A percentile compares a stretch with the other conserved stretches of the same genome.
Evolutionary conservation across 176 grass and related monocot genomes (phyloP).

Genomic region (Rhipidocladum racemiflorum): DNA sequence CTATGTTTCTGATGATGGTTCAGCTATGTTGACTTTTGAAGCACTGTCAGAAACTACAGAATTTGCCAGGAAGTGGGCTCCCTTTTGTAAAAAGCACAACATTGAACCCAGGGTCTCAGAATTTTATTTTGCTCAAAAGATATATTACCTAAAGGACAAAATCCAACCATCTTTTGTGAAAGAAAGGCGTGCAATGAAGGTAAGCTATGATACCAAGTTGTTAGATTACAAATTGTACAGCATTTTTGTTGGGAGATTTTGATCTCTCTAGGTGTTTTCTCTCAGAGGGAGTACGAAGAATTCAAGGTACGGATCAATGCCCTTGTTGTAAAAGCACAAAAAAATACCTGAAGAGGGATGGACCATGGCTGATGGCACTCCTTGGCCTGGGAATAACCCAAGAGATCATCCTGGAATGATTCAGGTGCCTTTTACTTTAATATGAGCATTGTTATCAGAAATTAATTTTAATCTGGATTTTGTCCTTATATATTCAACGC

Average conservation of each 20-base stretch:
- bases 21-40: conserved; percentile 94
- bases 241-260: background rate
- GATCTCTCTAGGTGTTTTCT: conserved; percentile 15
- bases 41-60: conserved; percentile 79
- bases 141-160: conserved; percentile 94
- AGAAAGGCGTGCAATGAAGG: conserved; percentile 94
- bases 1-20: conserved; percentile 97
- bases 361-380: conserved; percentile 92
- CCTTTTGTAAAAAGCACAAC: conserved; percentile 84
- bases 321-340: conserved; percentile 92
- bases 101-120: conserved; percentile 93
- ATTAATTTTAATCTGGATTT: conserved; percentile 4
- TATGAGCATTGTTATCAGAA: background rate
- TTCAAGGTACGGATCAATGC: conserved; percentile 93
- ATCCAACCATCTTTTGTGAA: conserved; percentile 92
- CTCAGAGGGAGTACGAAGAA: conserved; percentile 90
- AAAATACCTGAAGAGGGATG: conserved; percentile 89
- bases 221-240: conserved; percentile 16
- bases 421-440: conserved; percentile 47
- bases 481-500: conserved; percentile 27
- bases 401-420: conserved; percentile 98
- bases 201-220: conserved; percentile 4
- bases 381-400: conserved; percentile 93
- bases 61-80: conserved; percentile 93
- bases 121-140: conserved; percentile 98